A percentile compares a stretch with the other conserved stretches of the same genome.
Evolutionary conservation across 768 basidiomycete species (phyloP).

Genomic region (Tulasnella sp.): DNA sequence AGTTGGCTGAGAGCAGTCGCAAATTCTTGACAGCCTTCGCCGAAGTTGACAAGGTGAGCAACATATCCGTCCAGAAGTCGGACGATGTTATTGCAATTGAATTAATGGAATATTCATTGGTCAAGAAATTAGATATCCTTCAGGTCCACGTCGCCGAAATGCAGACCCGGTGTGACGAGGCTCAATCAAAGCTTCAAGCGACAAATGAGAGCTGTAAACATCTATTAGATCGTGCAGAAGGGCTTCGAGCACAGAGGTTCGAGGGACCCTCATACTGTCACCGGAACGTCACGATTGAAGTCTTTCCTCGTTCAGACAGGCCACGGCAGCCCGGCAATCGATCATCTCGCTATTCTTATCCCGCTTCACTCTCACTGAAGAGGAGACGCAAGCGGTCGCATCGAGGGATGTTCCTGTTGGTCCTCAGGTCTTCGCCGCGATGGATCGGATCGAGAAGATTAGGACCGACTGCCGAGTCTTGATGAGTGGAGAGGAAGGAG

Average conservation of each 20-base stretch:
- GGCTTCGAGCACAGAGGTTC: conserved; percentile 67
- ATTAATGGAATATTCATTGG: background rate
- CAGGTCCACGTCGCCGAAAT: conserved; percentile 75
- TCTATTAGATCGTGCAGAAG: conserved; percentile 78
- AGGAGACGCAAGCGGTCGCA: conserved; percentile 68
- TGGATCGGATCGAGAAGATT: conserved; percentile 83
- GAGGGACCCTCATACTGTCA: conserved; percentile 34
- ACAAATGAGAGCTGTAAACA: conserved; percentile 75
- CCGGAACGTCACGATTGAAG: background rate
- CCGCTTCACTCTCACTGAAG: conserved; percentile 76
- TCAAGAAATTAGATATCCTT: conserved; percentile 77
- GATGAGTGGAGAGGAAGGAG: conserved; percentile 78
- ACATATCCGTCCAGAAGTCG: background rate
- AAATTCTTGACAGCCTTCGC: conserved; percentile 80
- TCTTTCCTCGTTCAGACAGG: conserved; percentile 47
- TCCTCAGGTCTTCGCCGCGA: conserved; percentile 69
- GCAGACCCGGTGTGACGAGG: conserved; percentile 77
- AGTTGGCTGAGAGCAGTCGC: conserved; percentile 74
- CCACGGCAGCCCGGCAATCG: conserved; percentile 64
- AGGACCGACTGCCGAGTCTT: conserved; percentile 80
- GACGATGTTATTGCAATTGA: background rate
- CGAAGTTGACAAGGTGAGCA: conserved; percentile 83
- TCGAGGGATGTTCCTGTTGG: conserved; percentile 78
- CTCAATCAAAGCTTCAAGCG: conserved; percentile 67
- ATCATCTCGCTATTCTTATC: conserved; percentile 76